These are phyloP conservation scores for Leccinum incarnatum DNA, from an alignment of 768 basidiomycete genomes.

Conservation along the genomic window DNA sequence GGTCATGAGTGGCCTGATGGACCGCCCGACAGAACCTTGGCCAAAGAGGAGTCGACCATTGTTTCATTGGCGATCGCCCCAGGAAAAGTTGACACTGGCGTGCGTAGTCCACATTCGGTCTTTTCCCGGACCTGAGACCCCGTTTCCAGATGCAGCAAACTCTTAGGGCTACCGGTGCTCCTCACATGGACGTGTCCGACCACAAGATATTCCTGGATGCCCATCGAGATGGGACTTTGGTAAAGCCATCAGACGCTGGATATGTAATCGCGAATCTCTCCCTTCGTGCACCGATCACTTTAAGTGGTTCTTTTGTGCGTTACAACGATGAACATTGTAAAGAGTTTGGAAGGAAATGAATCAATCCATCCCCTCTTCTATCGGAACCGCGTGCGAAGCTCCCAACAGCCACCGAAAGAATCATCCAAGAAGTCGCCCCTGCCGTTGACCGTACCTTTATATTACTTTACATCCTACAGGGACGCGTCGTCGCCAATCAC, in stretches of 20 bases:
- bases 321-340: constrained; percentile 76
- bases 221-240: constrained; percentile 63
- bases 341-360: constrained; percentile 43
- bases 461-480: neutral
- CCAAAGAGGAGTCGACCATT: constrained; percentile 77
- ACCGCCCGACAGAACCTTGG: constrained; percentile 60
- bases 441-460: neutral
- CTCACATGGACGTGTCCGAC: constrained; percentile 53
- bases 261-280: constrained; percentile 77
- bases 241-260: constrained; percentile 71
- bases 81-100: constrained; percentile 82
- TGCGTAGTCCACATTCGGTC: constrained; percentile 34
- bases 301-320: constrained; percentile 76
- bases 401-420: constrained; percentile 9
- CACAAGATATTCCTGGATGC: constrained; percentile 56
- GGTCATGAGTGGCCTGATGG: constrained; percentile 3
- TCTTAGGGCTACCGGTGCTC: constrained; percentile 49
- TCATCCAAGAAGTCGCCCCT: constrained; percentile 12
- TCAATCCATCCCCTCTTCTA: constrained; percentile 1
- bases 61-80: constrained; percentile 78
- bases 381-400: constrained; percentile 19
- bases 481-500: neutral
- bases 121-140: neutral
- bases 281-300: constrained; percentile 54
- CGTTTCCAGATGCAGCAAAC: constrained; percentile 63